phyloP scores from a whole-genome alignment of 2,329 filamentous ascomycete genomes.

The Pseudogymnoascus verrucosus region DNA sequence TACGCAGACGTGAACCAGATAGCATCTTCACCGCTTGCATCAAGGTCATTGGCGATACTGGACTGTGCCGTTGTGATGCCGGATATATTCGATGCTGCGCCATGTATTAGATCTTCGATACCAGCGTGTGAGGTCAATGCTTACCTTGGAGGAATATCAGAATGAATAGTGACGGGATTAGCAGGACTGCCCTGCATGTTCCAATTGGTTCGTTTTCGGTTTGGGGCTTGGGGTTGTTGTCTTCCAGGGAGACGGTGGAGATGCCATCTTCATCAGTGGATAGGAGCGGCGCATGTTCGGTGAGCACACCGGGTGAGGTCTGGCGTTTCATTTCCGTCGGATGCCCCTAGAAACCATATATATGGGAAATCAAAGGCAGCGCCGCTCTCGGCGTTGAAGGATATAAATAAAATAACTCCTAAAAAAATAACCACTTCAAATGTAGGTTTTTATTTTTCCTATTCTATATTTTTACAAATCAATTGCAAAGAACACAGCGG shows the following conservation, averaged over 20 bases:
- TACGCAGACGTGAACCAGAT: conserved; percentile 80
- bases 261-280: background rate
- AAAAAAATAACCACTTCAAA: background rate
- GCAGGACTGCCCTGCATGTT: conserved; percentile 32
- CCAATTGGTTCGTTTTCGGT: conserved; percentile 23
- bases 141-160: conserved; percentile 54
- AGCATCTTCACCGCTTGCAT: conserved; percentile 58
- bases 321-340: background rate
- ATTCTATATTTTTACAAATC: background rate
- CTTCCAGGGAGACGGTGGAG: background rate
- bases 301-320: background rate
- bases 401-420: background rate
- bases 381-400: background rate
- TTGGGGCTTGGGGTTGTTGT: background rate
- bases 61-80: conserved; percentile 77
- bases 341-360: background rate
- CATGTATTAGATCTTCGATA: background rate
- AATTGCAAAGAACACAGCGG: background rate
- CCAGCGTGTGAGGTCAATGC: conserved; percentile 10
- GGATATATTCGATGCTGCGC: conserved; percentile 57
- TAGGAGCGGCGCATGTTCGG: background rate
- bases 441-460: too few relatives aligned
- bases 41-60: conserved; percentile 63
- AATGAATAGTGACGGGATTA: conserved; percentile 45
- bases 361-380: background rate